Evolutionary conservation across 352 stramenopile genomes (phyloP).

Genomic region (Globisporangium camurandrum): DNA sequence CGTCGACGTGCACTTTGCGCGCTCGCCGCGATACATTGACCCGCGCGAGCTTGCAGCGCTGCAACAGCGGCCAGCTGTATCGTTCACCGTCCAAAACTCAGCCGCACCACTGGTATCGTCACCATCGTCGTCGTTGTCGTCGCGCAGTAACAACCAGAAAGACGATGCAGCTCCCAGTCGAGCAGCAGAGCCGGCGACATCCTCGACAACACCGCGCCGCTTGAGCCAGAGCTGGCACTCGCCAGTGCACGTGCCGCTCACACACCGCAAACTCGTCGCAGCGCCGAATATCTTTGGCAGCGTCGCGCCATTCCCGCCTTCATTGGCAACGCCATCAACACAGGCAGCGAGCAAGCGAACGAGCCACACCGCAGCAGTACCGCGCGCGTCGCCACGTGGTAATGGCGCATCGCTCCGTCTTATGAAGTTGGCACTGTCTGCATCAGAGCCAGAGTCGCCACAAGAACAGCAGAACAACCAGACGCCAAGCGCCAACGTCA

Average conservation of each 20-base stretch:
- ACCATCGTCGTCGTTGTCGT: too few species aligned
- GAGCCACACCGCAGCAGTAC: neutral
- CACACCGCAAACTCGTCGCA: constrained; percentile 57
- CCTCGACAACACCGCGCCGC: neutral
- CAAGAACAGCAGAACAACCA: too few species aligned
- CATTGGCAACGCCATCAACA: constrained; percentile 5
- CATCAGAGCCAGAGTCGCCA: too few species aligned
- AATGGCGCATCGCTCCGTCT: constrained; percentile 6
- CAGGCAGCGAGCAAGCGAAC: constrained; percentile 1
- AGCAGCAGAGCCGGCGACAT: neutral
- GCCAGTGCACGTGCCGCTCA: constrained; percentile 43
- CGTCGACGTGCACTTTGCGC: constrained; percentile 12
- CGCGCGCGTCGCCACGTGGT: constrained; percentile 2
- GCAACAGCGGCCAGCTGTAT: constrained; percentile 26
- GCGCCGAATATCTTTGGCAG: constrained; percentile 34
- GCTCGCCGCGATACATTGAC: constrained; percentile 31
- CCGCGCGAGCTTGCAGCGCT: constrained; percentile 20
- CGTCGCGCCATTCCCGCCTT: constrained; percentile 29
- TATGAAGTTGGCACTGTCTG: constrained; percentile 14
- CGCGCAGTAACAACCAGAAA: constrained; percentile 14
- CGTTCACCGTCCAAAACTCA: constrained; percentile 32
- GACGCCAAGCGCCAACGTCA: too few species aligned
- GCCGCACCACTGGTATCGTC: neutral
- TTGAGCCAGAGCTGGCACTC: constrained; percentile 50
- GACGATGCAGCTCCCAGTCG: constrained; percentile 2